These are phyloP conservation scores for Cercophora samala DNA, from an alignment of 495 filamentous ascomycete species.

Conservation along the genomic window DNA sequence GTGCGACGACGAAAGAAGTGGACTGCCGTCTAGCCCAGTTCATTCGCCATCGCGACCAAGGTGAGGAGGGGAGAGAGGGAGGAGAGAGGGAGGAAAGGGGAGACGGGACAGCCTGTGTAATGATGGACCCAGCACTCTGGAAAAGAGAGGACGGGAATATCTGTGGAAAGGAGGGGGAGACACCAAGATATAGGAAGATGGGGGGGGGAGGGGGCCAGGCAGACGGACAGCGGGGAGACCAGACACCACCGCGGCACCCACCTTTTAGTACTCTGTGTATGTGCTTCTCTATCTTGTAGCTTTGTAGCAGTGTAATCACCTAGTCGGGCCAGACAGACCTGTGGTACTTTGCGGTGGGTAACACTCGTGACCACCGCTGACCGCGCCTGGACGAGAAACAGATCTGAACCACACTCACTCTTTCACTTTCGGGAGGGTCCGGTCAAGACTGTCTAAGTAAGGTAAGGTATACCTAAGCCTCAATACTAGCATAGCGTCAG, in stretches of 20 bases:
- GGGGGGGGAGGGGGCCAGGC: not conserved
- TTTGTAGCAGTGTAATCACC: not conserved
- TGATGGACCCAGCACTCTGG: not conserved
- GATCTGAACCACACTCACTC: not conserved
- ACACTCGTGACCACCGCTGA: slow-evolving; percentile 25
- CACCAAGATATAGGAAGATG: slow-evolving; percentile 2
- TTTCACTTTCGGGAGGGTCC: slow-evolving; percentile 9
- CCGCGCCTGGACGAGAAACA: not conserved
- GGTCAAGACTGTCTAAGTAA: slow-evolving; percentile 12
- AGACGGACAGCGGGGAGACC: too few species aligned
- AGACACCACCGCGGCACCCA: too few species aligned
- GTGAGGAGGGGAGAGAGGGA: slow-evolving; percentile 11
- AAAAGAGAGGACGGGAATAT: not conserved
- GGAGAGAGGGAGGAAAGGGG: not conserved
- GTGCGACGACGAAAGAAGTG: slow-evolving; percentile 19
- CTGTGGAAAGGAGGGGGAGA: slow-evolving; percentile 4
- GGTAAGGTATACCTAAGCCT: slow-evolving; percentile 11
- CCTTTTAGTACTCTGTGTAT: not conserved
- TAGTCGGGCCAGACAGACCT: not conserved
- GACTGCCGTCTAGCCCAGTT: slow-evolving; percentile 23
- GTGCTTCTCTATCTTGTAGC: not conserved
- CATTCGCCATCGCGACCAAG: slow-evolving; percentile 23
- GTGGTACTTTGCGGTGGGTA: slow-evolving; percentile 10
- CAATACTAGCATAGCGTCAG: slow-evolving; percentile 28
- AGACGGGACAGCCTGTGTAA: slow-evolving; percentile 13